Conservation (phyloP, 2,329 filamentous ascomycete species). For the Colletotrichum simmondsii region DNA sequence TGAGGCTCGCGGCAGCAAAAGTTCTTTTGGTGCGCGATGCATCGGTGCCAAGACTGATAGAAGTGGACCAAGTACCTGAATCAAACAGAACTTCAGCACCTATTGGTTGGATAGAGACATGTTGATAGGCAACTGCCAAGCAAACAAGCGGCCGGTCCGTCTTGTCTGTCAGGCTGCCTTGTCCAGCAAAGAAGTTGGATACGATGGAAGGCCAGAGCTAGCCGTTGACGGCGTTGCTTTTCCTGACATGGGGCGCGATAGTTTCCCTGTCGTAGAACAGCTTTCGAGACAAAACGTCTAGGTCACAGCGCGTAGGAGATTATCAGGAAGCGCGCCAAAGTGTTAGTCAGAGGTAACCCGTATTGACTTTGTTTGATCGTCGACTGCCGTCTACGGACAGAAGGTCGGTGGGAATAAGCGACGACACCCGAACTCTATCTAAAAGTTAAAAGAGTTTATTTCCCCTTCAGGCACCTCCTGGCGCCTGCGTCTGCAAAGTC, state of each 20-base stretch:
- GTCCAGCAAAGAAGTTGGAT: not conserved
- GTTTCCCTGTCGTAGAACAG: not conserved
- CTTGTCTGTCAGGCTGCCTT: not conserved
- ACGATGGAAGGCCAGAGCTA: not conserved
- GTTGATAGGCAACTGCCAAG: constrained; percentile 24
- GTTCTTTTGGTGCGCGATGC: not conserved
- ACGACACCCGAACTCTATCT: constrained; percentile 22
- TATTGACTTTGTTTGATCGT: not conserved
- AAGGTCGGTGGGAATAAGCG: constrained; percentile 15
- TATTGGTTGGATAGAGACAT: constrained; percentile 3
- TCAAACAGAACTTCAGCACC: not conserved
- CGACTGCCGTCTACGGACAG: no score
- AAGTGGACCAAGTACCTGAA: constrained; percentile 15
- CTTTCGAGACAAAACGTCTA: not conserved
- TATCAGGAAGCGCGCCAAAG: not conserved
- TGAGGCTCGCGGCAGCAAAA: constrained; percentile 17
- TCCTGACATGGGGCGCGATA: not conserved
- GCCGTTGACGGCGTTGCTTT: not conserved
- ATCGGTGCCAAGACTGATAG: constrained; percentile 10
- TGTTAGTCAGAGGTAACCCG: no score
- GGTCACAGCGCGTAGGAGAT: not conserved
- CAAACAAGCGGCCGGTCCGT: constrained; percentile 1
- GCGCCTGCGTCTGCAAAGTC: not conserved
- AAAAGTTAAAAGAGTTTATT: constrained; percentile 33
- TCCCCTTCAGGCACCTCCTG: not conserved